Conservation (phyloP, 164 flowering plant genomes). For the Aristolochia californica region DNA sequence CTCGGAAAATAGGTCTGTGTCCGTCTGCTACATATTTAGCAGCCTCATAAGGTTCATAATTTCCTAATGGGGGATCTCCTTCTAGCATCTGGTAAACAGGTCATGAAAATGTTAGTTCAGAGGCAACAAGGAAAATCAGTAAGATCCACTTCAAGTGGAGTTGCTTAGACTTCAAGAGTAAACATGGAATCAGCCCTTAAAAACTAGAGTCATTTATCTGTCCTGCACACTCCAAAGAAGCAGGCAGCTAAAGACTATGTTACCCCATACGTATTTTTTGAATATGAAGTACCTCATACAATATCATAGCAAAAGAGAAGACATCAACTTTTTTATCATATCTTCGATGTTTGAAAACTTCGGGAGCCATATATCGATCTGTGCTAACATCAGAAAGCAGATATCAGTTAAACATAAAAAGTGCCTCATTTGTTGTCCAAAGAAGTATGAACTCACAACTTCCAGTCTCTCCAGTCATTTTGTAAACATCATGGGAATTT, state of each 20-base stretch:
- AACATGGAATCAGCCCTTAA: too few species aligned
- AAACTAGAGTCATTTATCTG: too few species aligned
- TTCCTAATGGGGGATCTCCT: constrained; percentile 80
- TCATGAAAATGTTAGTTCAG: neutral
- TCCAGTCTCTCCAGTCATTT: constrained; percentile 99
- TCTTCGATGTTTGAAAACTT: constrained; percentile 93
- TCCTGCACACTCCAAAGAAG: neutral
- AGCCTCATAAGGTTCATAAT: constrained; percentile 95
- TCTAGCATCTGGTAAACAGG: constrained; percentile 70
- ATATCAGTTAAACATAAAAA: constrained; percentile 4
- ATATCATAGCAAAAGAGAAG: constrained; percentile 96
- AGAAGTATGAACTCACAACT: constrained; percentile 59
- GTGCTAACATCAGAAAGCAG: constrained; percentile 8
- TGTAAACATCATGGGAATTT: constrained; percentile 91
- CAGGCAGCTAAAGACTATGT: neutral
- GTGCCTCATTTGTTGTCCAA: neutral
- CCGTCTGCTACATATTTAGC: constrained; percentile 88
- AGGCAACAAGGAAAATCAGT: too few species aligned
- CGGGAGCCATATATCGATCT: constrained; percentile 99
- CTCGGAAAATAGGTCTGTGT: constrained; percentile 65
- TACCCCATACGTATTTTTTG: too few species aligned
- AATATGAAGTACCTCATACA: constrained; percentile 87
- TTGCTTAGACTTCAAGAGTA: too few species aligned
- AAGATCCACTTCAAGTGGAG: too few species aligned
- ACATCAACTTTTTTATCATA: constrained; percentile 99